Base-by-base conservation (phyloP, 2,329 filamentous ascomycete genomes). In the Paecilomyces niveus region DNA sequence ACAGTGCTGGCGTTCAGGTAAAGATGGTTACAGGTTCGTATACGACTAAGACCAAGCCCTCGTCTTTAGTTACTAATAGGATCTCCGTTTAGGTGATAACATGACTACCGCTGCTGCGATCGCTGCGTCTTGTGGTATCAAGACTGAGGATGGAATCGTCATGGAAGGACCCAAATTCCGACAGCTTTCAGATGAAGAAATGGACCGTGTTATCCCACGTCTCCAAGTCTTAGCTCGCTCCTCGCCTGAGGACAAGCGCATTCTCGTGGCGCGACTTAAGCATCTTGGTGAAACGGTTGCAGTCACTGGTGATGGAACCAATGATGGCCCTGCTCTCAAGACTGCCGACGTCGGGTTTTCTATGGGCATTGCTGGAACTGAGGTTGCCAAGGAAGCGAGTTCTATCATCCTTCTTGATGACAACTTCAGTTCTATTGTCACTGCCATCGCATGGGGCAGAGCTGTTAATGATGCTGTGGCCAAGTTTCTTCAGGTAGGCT, bases 91-190 rank as follows among this genome's bases (percentile, higher is more conserved):
- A 66, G 67, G 85, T 64, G 87, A 90, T 72, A 90, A 90, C 66
- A 77, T 89, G 61, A 78, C 85, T 21, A 92, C 89, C 22, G 89
- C 87, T 8, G 84, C 83, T 55, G 89, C 89, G 2, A 92, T 92
- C 64, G 88, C 89, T 1, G 80, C 78, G 8, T 86, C 91, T 59
- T 92, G 89, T 62, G 89, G 89, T 54, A 89, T 91, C 72, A 81
- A 80, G 18, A 80, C 77, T 3, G 71, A 76, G 53, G 82, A 82
- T 51, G 85, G 82, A 4, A 73, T 86, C 59, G 83, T 86, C 54
- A 87, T 89, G 85, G 86, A 89, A 73, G 87, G 86, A 0, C 86
- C 85, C 9, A 81, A 78, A 45, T 89, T 89, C 73, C 81, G 87
- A 50, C 81, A 83, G 59, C 79, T 89, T 15, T 80, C 78, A 9